Conservation (phyloP, 805 yeast species). For the Yamadazyma scolyti region DNA sequence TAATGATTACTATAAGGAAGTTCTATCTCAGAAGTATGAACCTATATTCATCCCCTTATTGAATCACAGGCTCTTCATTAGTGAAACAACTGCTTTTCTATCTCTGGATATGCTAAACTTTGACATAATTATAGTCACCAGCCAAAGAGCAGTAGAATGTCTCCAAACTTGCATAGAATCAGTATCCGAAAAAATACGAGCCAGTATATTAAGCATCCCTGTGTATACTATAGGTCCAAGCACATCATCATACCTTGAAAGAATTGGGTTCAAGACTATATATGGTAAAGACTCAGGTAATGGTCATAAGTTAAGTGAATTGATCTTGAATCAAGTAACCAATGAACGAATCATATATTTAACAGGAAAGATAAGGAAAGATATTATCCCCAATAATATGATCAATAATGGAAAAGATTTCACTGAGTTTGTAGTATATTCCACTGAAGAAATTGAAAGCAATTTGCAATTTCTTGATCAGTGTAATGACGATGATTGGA, state of each 20-base stretch:
- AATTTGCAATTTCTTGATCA: too few relatives aligned
- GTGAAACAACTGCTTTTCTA: slow-evolving; percentile 42
- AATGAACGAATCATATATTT: slow-evolving; percentile 54
- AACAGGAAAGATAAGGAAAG: slow-evolving; percentile 84
- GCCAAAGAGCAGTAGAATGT: slow-evolving; percentile 89
- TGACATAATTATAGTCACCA: slow-evolving; percentile 61
- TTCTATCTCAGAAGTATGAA: slow-evolving; percentile 5
- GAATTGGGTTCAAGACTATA: slow-evolving; percentile 63
- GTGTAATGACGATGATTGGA: slow-evolving; percentile 46
- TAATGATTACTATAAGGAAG: slow-evolving; percentile 52
- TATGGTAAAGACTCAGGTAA: slow-evolving; percentile 74
- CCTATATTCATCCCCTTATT: slow-evolving; percentile 70
- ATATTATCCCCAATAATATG: slow-evolving; percentile 69
- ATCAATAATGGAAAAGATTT: slow-evolving; percentile 39
- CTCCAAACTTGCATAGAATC: slow-evolving; percentile 44
- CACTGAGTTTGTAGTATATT: slow-evolving; percentile 64
- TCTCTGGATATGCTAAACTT: slow-evolving; percentile 33
- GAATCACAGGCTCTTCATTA: slow-evolving; percentile 53
- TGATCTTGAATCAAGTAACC: slow-evolving; percentile 41
- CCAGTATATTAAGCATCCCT: slow-evolving; percentile 42
- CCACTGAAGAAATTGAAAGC: slow-evolving; percentile 36
- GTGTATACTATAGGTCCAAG: slow-evolving; percentile 93
- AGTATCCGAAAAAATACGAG: slow-evolving; percentile 3
- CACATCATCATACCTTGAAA: slow-evolving; percentile 55
- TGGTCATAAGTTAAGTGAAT: slow-evolving; percentile 65